Conservation (phyloP, 2,329 filamentous ascomycete genomes). For the Trichoderma sp. region DNA sequence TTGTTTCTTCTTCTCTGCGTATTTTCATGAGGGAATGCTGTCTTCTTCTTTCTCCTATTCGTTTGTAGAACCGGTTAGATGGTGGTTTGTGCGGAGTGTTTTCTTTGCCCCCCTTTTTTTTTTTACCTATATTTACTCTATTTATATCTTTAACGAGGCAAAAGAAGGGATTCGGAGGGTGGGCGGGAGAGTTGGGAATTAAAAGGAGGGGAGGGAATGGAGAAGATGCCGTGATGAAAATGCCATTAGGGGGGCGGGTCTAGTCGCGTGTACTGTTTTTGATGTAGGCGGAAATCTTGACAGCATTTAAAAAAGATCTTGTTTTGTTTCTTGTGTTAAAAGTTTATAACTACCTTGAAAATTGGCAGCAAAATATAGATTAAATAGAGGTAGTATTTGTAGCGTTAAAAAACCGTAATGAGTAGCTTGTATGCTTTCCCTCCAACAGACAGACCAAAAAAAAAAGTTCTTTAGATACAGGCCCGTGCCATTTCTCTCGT, state of each 20-base stretch:
- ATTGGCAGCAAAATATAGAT: not conserved
- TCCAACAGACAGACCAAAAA: not conserved
- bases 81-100: not conserved
- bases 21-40: not conserved
- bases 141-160: not conserved
- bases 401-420: not conserved
- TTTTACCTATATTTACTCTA: not conserved
- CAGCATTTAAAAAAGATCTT: not conserved
- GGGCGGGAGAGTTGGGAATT: not conserved
- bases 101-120: not conserved
- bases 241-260: not conserved
- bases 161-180: not conserved
- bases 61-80: constrained; percentile 14
- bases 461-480: not conserved
- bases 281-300: constrained; percentile 1
- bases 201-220: not conserved
- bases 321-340: not conserved
- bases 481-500: not conserved
- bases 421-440: not conserved
- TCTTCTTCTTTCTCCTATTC: not conserved
- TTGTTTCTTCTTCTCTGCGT: not conserved
- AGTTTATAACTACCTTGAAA: not conserved
- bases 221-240: not conserved
- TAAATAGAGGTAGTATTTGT: not conserved
- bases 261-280: not conserved